phyloP scores from a whole-genome alignment of 257 asterid genomes.

The Scutellaria minor region DNA sequence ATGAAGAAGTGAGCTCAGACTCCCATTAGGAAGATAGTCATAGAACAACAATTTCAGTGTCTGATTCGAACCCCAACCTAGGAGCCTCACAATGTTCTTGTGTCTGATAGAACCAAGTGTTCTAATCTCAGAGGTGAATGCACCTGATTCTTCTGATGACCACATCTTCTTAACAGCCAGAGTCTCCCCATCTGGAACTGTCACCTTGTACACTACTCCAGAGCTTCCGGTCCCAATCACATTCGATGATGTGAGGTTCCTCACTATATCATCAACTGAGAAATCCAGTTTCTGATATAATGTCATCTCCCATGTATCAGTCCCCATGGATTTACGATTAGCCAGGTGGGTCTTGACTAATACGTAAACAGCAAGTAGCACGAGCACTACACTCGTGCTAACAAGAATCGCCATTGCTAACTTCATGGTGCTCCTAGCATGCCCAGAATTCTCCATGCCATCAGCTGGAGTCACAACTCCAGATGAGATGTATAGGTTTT shows the following conservation, averaged over 20 bases:
- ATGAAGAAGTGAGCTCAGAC: slow-evolving; percentile 93
- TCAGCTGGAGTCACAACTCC: slow-evolving; percentile 64
- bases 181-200: slow-evolving; percentile 64
- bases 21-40: slow-evolving; percentile 92
- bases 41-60: slow-evolving; percentile 79
- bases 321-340: slow-evolving; percentile 43
- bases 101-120: slow-evolving; percentile 90
- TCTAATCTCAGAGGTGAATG: slow-evolving; percentile 74
- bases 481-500: slow-evolving; percentile 54
- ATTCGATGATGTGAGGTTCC: slow-evolving; percentile 72
- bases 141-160: slow-evolving; percentile 84
- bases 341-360: slow-evolving; percentile 54
- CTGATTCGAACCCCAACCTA: slow-evolving; percentile 89
- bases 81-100: slow-evolving; percentile 86
- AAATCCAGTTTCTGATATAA: slow-evolving; percentile 86
- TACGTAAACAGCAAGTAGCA: slow-evolving; percentile 70
- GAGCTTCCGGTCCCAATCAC: slow-evolving; percentile 99
- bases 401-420: slow-evolving; percentile 88
- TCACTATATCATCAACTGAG: slow-evolving; percentile 71
- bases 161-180: slow-evolving; percentile 95
- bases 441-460: slow-evolving; percentile 44
- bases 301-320: slow-evolving; percentile 79
- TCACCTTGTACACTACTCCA: slow-evolving; percentile 86
- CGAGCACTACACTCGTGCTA: slow-evolving; percentile 71
- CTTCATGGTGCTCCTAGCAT: slow-evolving; percentile 61